Percentiles rank a stretch among this genome's conserved stretches.
Conservation (phyloP, 371 early-diverging fungal genomes). For the Mortierella sp. region DNA sequence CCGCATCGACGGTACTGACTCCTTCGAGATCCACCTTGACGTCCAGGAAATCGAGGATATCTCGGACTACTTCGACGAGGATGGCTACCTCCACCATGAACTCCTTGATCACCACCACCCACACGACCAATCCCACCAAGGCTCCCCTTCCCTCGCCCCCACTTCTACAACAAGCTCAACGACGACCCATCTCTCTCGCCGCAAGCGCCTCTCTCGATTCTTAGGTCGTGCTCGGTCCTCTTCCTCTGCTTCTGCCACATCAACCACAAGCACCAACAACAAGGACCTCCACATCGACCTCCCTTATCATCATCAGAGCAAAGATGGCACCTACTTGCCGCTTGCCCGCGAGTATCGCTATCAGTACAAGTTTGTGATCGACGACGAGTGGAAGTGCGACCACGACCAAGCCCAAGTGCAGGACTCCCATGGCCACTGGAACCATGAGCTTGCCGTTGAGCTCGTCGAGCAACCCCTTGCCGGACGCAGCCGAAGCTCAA, state of each 20-base stretch:
- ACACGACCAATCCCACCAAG: conserved; percentile 16
- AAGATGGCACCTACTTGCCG: conserved; percentile 33
- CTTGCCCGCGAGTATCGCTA: conserved; percentile 36
- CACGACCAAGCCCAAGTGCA: conserved; percentile 21
- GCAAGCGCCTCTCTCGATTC: conserved; percentile 28
- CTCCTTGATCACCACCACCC: conserved; percentile 26
- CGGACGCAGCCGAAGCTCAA: conserved; percentile 47
- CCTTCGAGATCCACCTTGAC: conserved; percentile 38
- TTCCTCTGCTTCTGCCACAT: conserved; percentile 20
- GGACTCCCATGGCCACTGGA: conserved; percentile 40
- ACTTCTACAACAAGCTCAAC: conserved; percentile 13
- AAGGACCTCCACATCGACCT: conserved; percentile 24
- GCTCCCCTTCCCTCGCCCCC: conserved; percentile 19
- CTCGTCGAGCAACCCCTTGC: conserved; percentile 42
- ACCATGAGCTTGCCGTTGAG: conserved; percentile 47
- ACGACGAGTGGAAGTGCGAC: conserved; percentile 47
- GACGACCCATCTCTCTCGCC: neutral
- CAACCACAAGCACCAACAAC: neutral
- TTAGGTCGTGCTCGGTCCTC: conserved; percentile 53
- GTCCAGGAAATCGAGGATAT: conserved; percentile 47
- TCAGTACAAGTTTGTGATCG: conserved; percentile 55
- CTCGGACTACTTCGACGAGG: conserved; percentile 42
- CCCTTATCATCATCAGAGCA: conserved; percentile 39
- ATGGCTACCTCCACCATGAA: conserved; percentile 41
- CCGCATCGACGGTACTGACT: conserved; percentile 31